A percentile compares a stretch with the other conserved stretches of the same genome.
These are phyloP conservation scores for Psilocybe sp. DNA, from an alignment of 768 basidiomycete genomes.

Conservation along the genomic window DNA sequence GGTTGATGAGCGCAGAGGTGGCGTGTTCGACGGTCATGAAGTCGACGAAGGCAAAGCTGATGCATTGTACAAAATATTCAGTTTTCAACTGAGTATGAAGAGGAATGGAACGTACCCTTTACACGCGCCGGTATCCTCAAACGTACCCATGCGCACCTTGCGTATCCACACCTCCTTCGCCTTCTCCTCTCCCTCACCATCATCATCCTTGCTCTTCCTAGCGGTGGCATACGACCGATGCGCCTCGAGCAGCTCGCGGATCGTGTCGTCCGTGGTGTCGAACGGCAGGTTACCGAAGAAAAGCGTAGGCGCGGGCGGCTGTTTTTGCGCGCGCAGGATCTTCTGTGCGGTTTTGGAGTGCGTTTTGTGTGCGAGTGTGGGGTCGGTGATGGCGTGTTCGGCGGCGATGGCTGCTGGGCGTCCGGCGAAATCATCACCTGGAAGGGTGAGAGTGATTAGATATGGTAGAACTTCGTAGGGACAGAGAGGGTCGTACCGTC, in stretches of 20 bases:
- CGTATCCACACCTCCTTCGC: slow-evolving; percentile 57
- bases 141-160: slow-evolving; percentile 91
- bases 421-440: slow-evolving; percentile 75
- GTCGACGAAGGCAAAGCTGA: slow-evolving; percentile 92
- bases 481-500: slow-evolving; percentile 55
- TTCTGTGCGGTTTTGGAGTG: slow-evolving; percentile 74
- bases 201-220: slow-evolving; percentile 24
- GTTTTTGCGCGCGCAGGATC: slow-evolving; percentile 75
- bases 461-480: neutral
- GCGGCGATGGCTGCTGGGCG: slow-evolving; percentile 50
- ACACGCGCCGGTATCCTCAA: slow-evolving; percentile 92
- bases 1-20: slow-evolving; percentile 77
- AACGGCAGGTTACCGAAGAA: slow-evolving; percentile 95
- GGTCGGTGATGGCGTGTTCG: slow-evolving; percentile 29
- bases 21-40: slow-evolving; percentile 79
- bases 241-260: slow-evolving; percentile 70
- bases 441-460: neutral
- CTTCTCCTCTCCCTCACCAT: slow-evolving; percentile 26
- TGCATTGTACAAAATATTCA: slow-evolving; percentile 1
- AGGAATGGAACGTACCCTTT: slow-evolving; percentile 72
- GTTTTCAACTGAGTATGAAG: neutral
- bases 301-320: slow-evolving; percentile 78
- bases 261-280: slow-evolving; percentile 77
- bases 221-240: slow-evolving; percentile 40
- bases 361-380: slow-evolving; percentile 31